Percentiles rank a stretch among this genome's conserved stretches.
These are phyloP conservation scores for Leccinum longicurvipes DNA, from an alignment of 768 basidiomycete species.

Conservation along the genomic window DNA sequence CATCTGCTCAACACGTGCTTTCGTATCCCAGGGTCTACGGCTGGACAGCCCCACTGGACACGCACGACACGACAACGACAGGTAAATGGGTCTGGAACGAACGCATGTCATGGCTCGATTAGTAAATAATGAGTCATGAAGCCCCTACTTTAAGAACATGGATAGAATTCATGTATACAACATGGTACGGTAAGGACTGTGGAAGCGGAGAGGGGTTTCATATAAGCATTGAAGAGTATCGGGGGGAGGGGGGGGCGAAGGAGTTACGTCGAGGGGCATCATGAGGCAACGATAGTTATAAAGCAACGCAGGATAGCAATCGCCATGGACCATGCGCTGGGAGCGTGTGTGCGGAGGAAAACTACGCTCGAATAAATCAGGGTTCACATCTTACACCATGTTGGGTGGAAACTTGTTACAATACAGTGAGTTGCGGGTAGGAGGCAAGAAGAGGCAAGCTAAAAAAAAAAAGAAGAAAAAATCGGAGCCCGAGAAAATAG, in stretches of 20 bases:
- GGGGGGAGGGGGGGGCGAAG: neutral
- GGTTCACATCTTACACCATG: constrained; percentile 49
- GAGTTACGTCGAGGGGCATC: neutral
- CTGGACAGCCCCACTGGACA: constrained; percentile 9
- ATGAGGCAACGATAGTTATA: neutral
- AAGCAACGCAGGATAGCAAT: constrained; percentile 3
- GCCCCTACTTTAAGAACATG: constrained; percentile 19
- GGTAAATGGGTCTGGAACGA: constrained; percentile 45
- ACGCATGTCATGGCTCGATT: constrained; percentile 48
- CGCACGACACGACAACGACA: constrained; percentile 18
- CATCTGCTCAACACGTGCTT: neutral
- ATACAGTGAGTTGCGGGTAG: constrained; percentile 69
- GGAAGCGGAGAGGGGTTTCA: constrained; percentile 3
- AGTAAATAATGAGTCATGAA: constrained; percentile 32
- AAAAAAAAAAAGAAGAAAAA: constrained; percentile 9
- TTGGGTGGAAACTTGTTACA: constrained; percentile 63
- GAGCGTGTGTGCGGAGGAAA: constrained; percentile 13
- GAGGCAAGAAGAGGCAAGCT: constrained; percentile 19
- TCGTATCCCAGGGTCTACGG: constrained; percentile 17
- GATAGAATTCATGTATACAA: constrained; percentile 23
- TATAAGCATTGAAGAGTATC: constrained; percentile 17
- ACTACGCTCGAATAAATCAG: constrained; percentile 35
- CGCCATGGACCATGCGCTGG: constrained; percentile 12
- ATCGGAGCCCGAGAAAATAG: constrained; percentile 20
- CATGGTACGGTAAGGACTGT: constrained; percentile 29